These are phyloP conservation scores for Aspergillus fumigatus DNA, from an alignment of 2,329 filamentous ascomycete genomes.

Conservation along the genomic window DNA sequence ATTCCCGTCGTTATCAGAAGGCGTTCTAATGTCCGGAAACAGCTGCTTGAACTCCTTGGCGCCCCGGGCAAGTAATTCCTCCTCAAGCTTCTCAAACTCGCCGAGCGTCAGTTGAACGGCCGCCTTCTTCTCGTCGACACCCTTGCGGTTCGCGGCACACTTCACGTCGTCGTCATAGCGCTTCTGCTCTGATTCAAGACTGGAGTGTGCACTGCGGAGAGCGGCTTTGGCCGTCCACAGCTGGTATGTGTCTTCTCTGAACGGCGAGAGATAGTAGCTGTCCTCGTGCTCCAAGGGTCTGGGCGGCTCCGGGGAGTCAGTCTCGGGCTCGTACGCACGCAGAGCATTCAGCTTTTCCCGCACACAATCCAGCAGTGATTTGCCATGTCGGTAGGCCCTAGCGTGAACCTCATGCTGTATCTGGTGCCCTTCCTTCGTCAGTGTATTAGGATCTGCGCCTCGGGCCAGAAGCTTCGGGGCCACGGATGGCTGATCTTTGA, in stretches of 20 bases:
- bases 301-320: conserved; percentile 5
- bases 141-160: conserved; percentile 12
- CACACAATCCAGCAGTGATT: conserved; percentile 58
- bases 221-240: conserved; percentile 48
- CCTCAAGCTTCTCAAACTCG: conserved; percentile 54
- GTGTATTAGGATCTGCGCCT: conserved; percentile 62
- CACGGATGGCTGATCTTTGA: conserved; percentile 48
- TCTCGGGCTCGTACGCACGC: conserved; percentile 41
- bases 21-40: conserved; percentile 47
- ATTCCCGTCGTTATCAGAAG: background rate
- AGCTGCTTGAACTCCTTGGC: conserved; percentile 66
- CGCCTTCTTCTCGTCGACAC: conserved; percentile 50
- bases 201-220: conserved; percentile 33
- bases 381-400: background rate
- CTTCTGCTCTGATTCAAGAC: conserved; percentile 34
- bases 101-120: conserved; percentile 50
- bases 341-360: conserved; percentile 50
- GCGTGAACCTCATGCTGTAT: background rate
- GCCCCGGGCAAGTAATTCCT: conserved; percentile 51
- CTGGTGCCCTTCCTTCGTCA: conserved; percentile 42
- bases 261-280: conserved; percentile 46
- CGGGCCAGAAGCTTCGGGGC: conserved; percentile 57
- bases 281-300: conserved; percentile 39
- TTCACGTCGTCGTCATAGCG: conserved; percentile 16
- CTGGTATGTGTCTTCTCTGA: conserved; percentile 56